Conservation (phyloP, 2,329 filamentous ascomycete genomes). For the Aschersonia sp. region DNA sequence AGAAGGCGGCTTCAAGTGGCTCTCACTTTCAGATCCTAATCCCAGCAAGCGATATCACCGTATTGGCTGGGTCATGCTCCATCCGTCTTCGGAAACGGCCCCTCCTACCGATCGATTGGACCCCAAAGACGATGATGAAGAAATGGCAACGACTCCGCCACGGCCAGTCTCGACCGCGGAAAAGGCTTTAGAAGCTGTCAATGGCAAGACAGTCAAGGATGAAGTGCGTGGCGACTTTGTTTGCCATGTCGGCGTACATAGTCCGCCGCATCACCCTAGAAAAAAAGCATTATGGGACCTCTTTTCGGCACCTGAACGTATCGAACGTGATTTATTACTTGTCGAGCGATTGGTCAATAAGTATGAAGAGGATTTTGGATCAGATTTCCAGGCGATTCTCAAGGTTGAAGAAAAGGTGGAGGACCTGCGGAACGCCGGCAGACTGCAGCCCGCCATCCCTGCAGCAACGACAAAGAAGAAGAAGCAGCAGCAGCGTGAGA, state of each 20-base stretch:
- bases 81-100: constrained; percentile 57
- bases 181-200: constrained; percentile 84
- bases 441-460: constrained; percentile 52
- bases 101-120: constrained; percentile 58
- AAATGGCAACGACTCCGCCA: constrained; percentile 40
- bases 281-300: constrained; percentile 97
- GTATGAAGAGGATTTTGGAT: constrained; percentile 72
- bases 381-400: constrained; percentile 58
- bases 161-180: constrained; percentile 51
- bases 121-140: constrained; percentile 53
- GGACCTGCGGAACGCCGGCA: constrained; percentile 60
- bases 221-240: constrained; percentile 90
- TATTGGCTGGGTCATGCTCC: constrained; percentile 96
- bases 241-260: constrained; percentile 92
- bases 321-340: constrained; percentile 77
- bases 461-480: constrained; percentile 40
- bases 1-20: constrained; percentile 86
- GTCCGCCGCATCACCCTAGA: constrained; percentile 68
- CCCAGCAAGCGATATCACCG: constrained; percentile 93
- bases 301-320: constrained; percentile 85
- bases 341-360: constrained; percentile 71
- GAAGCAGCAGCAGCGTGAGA: constrained; percentile 44
- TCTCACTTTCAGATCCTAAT: constrained; percentile 92
- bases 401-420: constrained; percentile 83
- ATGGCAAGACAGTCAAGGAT: constrained; percentile 94